Evolutionary conservation across 2,329 filamentous ascomycete species (phyloP).

Genomic region (Rutstroemia sp.): DNA sequence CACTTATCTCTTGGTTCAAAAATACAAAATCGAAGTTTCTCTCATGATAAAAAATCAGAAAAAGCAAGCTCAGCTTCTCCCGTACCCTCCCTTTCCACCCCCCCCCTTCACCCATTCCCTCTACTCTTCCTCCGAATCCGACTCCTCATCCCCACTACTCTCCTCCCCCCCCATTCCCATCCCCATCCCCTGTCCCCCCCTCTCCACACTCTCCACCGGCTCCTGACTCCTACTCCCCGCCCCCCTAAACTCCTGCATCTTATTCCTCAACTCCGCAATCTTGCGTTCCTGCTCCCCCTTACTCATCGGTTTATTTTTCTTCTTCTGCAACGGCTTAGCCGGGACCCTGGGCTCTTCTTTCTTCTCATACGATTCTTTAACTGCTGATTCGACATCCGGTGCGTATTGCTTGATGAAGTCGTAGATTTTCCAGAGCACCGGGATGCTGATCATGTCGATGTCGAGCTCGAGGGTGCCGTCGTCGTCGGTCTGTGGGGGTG

Average conservation of each 20-base stretch:
- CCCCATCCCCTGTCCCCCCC: slow-evolving; percentile 20
- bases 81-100: no score
- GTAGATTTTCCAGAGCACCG: slow-evolving; percentile 47
- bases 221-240: slow-evolving; percentile 31
- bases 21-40: no score
- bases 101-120: no score
- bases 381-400: slow-evolving; percentile 37
- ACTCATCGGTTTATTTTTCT: slow-evolving; percentile 69
- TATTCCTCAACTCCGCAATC: slow-evolving; percentile 54
- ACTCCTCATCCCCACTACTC: slow-evolving; percentile 45
- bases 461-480: slow-evolving; percentile 52
- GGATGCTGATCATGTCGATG: slow-evolving; percentile 49
- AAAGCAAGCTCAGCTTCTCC: no score
- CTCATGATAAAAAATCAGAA: no score
- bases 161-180: slow-evolving; percentile 23
- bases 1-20: no score
- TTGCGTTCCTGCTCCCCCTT: slow-evolving; percentile 63
- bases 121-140: slow-evolving; percentile 43
- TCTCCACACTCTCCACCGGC: slow-evolving; percentile 30
- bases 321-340: slow-evolving; percentile 34
- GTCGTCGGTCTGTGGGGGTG: slow-evolving; percentile 31
- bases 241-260: slow-evolving; percentile 40
- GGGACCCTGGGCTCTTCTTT: slow-evolving; percentile 26
- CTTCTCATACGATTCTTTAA: slow-evolving; percentile 16
- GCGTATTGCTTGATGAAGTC: slow-evolving; percentile 42